Percentiles rank a stretch among this genome's conserved stretches.
Evolutionary conservation across 768 basidiomycete species (phyloP).

Genomic region (Trametes sanguinea): DNA sequence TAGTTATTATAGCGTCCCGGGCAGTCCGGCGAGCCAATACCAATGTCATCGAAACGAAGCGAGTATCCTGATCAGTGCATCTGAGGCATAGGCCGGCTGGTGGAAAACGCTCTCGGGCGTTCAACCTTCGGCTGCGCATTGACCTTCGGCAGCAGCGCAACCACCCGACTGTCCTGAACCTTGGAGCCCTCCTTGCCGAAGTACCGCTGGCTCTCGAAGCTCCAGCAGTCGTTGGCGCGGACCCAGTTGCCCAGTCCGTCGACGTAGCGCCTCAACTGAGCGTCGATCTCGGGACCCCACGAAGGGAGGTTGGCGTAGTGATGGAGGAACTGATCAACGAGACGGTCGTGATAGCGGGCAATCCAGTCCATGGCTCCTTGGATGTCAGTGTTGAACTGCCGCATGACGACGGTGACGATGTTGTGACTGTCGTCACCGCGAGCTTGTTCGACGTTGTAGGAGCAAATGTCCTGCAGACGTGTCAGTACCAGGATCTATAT

Average conservation of each 20-base stretch:
- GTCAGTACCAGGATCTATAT: not conserved
- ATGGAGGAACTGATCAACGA: conserved; percentile 7
- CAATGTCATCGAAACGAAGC: no score
- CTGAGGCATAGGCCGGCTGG: no score
- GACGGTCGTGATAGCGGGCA: not conserved
- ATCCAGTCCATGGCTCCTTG: conserved; percentile 21
- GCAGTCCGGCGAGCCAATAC: no score
- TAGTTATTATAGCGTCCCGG: no score
- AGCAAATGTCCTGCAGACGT: not conserved
- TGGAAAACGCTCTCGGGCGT: no score
- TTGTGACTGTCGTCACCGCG: conserved; percentile 23
- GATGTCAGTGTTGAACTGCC: conserved; percentile 6
- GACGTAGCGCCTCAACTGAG: conserved; percentile 27
- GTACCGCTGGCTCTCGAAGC: conserved; percentile 28
- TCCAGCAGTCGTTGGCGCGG: conserved; percentile 30
- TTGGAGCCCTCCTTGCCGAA: not conserved
- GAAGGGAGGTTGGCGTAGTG: conserved; percentile 21
- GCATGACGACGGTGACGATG: conserved; percentile 31
- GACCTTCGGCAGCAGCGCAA: not conserved
- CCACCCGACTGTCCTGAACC: not conserved
- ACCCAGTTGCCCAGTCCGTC: conserved; percentile 31
- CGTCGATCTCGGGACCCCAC: conserved; percentile 31
- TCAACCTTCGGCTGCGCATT: not conserved
- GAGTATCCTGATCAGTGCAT: no score
- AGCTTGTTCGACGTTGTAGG: not conserved